Evolutionary conservation across 179 eudicot genomes (phyloP).

Genomic region (Dionaea muscipula): DNA sequence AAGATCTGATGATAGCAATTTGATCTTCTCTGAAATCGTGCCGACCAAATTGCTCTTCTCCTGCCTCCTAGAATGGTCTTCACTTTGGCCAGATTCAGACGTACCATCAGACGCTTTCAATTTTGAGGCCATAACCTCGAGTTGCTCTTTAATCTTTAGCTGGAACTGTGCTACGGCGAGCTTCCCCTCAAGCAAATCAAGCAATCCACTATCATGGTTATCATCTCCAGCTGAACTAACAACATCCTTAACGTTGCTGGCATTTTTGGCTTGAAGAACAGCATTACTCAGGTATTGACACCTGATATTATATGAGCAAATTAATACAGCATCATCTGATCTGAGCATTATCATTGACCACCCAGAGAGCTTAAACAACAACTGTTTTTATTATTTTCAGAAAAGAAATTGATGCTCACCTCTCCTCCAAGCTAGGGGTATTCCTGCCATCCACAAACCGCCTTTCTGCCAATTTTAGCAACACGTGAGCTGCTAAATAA

Average conservation of each 20-base stretch:
- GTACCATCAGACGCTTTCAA: slow-evolving; percentile 39
- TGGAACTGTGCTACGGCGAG: slow-evolving; percentile 90
- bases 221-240: slow-evolving; percentile 36
- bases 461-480: slow-evolving; percentile 77
- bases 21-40: slow-evolving; percentile 46
- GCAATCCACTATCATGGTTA: slow-evolving; percentile 66
- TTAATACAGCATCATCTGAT: neutral
- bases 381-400: neutral
- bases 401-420: slow-evolving; percentile 23
- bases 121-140: slow-evolving; percentile 48
- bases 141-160: slow-evolving; percentile 59
- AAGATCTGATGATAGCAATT: slow-evolving; percentile 70
- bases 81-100: slow-evolving; percentile 44
- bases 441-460: slow-evolving; percentile 48
- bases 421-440: slow-evolving; percentile 68
- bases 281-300: slow-evolving; percentile 84
- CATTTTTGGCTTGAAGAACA: slow-evolving; percentile 88
- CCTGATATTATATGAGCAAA: slow-evolving; percentile 47
- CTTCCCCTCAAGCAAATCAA: slow-evolving; percentile 91
- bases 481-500: slow-evolving; percentile 79
- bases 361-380: no score
- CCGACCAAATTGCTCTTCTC: slow-evolving; percentile 29
- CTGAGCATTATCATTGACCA: slow-evolving; percentile 6
- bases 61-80: slow-evolving; percentile 23
- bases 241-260: slow-evolving; percentile 34